Conservation (phyloP, 257 asterid species). For the Lithospermum erythrorhizon region DNA sequence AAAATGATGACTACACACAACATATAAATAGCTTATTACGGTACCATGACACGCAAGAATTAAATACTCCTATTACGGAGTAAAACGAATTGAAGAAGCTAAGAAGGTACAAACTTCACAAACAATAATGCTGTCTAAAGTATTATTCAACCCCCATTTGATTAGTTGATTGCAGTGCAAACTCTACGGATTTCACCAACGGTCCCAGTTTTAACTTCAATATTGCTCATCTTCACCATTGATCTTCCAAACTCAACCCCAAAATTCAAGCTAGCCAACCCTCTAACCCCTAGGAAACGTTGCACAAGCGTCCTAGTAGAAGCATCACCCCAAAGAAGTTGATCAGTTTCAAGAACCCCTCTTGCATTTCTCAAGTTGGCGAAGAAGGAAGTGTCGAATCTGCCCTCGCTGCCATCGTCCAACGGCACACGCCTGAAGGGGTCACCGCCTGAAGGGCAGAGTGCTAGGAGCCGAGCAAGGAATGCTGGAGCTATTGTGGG, state of each 20-base stretch:
- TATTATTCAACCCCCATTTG: not conserved
- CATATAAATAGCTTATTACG: no score
- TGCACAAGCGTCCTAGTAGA: slow-evolving; percentile 45
- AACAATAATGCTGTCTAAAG: not conserved
- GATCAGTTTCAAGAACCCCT: slow-evolving; percentile 75
- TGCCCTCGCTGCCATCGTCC: slow-evolving; percentile 53
- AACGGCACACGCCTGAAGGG: slow-evolving; percentile 39
- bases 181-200: slow-evolving; percentile 68
- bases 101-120: not conserved
- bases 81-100: not conserved
- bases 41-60: no score
- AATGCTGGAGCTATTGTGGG: slow-evolving; percentile 48
- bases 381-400: slow-evolving; percentile 53
- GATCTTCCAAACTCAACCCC: slow-evolving; percentile 48
- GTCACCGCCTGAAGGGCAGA: slow-evolving; percentile 59
- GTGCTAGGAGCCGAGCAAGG: slow-evolving; percentile 44
- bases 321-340: slow-evolving; percentile 44
- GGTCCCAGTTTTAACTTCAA: slow-evolving; percentile 53
- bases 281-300: slow-evolving; percentile 54
- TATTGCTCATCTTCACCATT: slow-evolving; percentile 85
- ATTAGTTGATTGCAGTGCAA: slow-evolving; percentile 65
- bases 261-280: no score
- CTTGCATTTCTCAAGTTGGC: slow-evolving; percentile 46
- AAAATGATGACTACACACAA: no score
- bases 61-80: no score